phyloP scores from a whole-genome alignment of 768 basidiomycete genomes.

The Termitomyces titanicus region DNA sequence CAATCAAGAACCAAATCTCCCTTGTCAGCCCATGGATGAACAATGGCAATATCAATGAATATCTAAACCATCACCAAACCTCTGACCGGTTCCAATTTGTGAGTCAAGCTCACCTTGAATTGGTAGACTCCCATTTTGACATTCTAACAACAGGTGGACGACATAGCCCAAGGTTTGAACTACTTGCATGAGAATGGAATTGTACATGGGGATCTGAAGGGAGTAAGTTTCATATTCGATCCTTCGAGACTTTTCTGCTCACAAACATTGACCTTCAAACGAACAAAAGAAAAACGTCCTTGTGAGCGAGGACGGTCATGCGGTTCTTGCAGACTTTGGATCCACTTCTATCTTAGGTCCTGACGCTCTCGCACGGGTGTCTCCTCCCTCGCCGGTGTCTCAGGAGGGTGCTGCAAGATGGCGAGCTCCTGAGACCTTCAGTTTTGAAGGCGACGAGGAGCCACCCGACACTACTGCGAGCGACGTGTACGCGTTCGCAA shows the following conservation, averaged over 20 bases:
- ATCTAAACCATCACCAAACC: neutral
- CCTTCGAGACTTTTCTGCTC: no score
- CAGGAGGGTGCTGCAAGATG: neutral
- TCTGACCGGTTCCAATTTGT: neutral
- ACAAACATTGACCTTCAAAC: neutral
- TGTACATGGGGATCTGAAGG: neutral
- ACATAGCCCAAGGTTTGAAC: neutral
- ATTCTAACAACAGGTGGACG: neutral
- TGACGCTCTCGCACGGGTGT: neutral
- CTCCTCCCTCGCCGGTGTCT: neutral
- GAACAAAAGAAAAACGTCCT: neutral
- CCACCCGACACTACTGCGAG: neutral
- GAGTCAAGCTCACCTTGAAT: neutral
- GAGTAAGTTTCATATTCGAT: neutral
- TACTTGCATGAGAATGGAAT: neutral
- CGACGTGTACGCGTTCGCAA: neutral
- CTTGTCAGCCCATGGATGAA: neutral
- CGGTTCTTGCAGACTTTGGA: neutral
- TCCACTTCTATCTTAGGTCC: neutral
- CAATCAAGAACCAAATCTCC: neutral
- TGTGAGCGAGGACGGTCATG: neutral
- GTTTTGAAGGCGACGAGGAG: neutral
- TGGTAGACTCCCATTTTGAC: neutral
- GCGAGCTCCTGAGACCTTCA: conserved; percentile 1
- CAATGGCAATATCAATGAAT: neutral